Evolutionary conservation across 1,284 basidiomycete genomes (phyloP).

Genomic region (Hypsizygus ulmarius): DNA sequence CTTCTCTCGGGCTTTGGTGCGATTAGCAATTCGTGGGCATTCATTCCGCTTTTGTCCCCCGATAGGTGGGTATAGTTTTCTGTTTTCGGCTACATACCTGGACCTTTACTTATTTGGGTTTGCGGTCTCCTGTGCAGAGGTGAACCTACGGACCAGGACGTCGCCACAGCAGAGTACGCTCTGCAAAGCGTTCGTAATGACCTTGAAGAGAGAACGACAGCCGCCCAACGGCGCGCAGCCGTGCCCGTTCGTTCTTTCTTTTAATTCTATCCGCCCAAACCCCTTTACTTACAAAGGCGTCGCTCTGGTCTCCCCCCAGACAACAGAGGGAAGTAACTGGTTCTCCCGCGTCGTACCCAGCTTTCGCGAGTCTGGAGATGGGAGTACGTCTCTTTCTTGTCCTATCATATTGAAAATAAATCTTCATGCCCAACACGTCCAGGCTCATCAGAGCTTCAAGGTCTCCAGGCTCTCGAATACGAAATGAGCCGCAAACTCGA

Average conservation of each 20-base stretch:
- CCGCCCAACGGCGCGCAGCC: constrained; percentile 34
- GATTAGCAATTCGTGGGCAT: constrained; percentile 59
- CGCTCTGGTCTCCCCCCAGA: background rate
- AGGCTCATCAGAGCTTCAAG: constrained; percentile 54
- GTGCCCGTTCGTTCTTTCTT: constrained; percentile 28
- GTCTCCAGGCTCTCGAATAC: constrained; percentile 63
- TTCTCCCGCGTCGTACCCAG: constrained; percentile 45
- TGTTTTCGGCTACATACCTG: constrained; percentile 3
- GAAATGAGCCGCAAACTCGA: constrained; percentile 64
- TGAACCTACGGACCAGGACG: constrained; percentile 47
- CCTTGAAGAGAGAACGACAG: constrained; percentile 37
- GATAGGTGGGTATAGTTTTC: constrained; percentile 18
- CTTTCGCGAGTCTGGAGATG: constrained; percentile 45
- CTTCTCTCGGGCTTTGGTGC: constrained; percentile 74
- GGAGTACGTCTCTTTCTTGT: constrained; percentile 33
- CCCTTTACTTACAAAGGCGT: background rate
- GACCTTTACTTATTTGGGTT: background rate
- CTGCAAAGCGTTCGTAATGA: constrained; percentile 53
- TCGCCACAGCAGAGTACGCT: constrained; percentile 48
- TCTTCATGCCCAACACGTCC: constrained; percentile 4
- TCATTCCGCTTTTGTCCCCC: constrained; percentile 31
- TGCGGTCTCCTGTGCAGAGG: constrained; percentile 21
- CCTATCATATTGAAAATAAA: background rate
- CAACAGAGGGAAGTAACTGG: constrained; percentile 38
- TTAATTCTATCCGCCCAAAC: background rate